These are phyloP conservation scores for Mucor circinelloides DNA, from an alignment of 371 early-diverging fungal genomes.

Conservation along the genomic window DNA sequence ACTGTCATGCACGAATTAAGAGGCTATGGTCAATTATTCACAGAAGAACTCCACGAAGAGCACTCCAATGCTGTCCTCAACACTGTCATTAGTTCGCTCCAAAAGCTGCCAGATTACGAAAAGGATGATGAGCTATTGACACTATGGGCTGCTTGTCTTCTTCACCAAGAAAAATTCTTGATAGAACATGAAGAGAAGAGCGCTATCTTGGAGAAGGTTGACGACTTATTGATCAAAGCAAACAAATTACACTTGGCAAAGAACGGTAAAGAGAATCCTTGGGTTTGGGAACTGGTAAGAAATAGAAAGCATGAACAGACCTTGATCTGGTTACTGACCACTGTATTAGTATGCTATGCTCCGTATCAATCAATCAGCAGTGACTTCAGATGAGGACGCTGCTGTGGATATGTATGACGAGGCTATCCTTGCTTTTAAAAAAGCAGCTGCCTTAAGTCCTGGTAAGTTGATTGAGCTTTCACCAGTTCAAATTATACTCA, in stretches of 20 bases:
- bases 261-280: conserved; percentile 31
- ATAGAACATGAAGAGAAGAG: conserved; percentile 15
- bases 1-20: conserved; percentile 25
- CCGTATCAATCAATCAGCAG: conserved; percentile 34
- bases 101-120: conserved; percentile 27
- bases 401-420: conserved; percentile 34
- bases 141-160: conserved; percentile 37
- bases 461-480: conserved; percentile 7
- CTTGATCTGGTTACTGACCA: not conserved
- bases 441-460: conserved; percentile 24
- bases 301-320: not conserved
- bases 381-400: conserved; percentile 44
- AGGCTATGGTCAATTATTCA: conserved; percentile 35
- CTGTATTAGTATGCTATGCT: conserved; percentile 36
- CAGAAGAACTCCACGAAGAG: conserved; percentile 26
- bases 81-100: conserved; percentile 19
- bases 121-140: conserved; percentile 27
- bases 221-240: conserved; percentile 23
- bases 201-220: conserved; percentile 19
- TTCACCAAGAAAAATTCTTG: conserved; percentile 31
- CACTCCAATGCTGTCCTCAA: conserved; percentile 24
- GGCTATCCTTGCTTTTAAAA: conserved; percentile 28
- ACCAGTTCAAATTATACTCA: not conserved
- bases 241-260: conserved; percentile 23
- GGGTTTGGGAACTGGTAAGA: conserved; percentile 43